These are phyloP conservation scores for Talaromyces sp. DNA, from an alignment of 2,329 filamentous ascomycete species.

Conservation along the genomic window DNA sequence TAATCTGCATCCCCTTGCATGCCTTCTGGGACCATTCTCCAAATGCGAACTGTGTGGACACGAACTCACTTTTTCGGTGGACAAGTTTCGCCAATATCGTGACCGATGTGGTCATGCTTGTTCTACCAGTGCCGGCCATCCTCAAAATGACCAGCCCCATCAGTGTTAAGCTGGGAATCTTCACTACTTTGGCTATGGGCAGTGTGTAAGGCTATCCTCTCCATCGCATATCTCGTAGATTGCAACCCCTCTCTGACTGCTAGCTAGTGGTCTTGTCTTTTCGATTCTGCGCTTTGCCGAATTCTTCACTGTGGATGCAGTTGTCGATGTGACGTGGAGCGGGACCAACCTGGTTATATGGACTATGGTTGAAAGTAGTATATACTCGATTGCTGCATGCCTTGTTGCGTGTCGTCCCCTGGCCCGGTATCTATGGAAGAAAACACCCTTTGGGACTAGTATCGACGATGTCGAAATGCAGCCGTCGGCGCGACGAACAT, in stretches of 20 bases:
- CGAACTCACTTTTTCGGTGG: not conserved
- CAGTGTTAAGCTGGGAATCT: not conserved
- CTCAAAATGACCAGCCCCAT: not conserved
- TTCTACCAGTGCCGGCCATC: not conserved
- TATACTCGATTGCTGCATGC: constrained; percentile 25
- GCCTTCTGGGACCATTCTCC: not conserved
- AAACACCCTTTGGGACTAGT: not conserved
- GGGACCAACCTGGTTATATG: constrained; percentile 18
- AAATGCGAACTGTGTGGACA: not conserved
- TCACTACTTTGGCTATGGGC: not conserved
- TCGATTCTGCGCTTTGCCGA: constrained; percentile 25
- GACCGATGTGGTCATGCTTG: not conserved
- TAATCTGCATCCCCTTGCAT: not conserved
- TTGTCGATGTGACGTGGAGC: constrained; percentile 18
- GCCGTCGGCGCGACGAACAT: not conserved
- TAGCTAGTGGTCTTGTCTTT: constrained; percentile 19
- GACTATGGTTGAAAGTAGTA: constrained; percentile 20
- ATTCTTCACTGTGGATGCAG: constrained; percentile 19
- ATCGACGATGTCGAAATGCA: not conserved
- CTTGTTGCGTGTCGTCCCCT: constrained; percentile 24
- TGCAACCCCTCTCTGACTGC: not conserved
- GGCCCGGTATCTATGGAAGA: not conserved
- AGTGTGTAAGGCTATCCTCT: not conserved
- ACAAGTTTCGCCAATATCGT: not conserved
- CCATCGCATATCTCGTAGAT: not conserved